Evolutionary conservation across 1,284 basidiomycete genomes (phyloP), one percentile per base, ranked within the genome.

Genomic region (Ustilago tritici): DNA sequence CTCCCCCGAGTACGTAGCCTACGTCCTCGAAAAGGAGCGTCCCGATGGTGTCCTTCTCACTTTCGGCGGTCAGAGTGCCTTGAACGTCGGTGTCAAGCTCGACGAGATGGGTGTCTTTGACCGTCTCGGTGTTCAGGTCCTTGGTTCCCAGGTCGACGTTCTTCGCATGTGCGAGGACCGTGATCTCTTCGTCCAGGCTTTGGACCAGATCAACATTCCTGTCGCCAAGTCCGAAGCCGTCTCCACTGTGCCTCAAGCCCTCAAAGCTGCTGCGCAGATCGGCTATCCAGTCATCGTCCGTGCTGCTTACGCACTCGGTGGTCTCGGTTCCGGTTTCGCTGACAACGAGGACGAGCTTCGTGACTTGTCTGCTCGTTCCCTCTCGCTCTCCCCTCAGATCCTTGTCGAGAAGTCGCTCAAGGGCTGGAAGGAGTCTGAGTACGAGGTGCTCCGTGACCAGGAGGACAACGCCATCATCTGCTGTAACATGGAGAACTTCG

Each of bases 341-440:
- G 92, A 98, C 85, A 91, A 98, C 87, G 90, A 95, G 35, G 94
- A 98, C 76, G 96, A 99, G 89, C 89, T 99, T 65, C 92, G 95
- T 66, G 95, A 99, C 87, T 89, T 99, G 28, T 91, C 94, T 61
- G 95, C 97, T 43, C 95, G 93, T 87, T 92, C 92, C 85, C 90
- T 99, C 70, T 92, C 92, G 86, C 89, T 98, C 41, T 93, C 92
- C 81, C 97, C 97, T 56, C 97, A 99, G 87, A 94, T 99, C 56
- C 90, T 99, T 65, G 95, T 99, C 80, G 97, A 99, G 88, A 93
- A 95, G 81, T 95, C 93, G 83, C 93, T 99, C 91, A 98, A 98
- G 88, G 97, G 97, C 54, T 99, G 97, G 97, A 99, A 99, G 87
- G 97, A 99, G 89, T 90, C 98, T 81, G 97, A 99, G 88, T 99